Evolutionary conservation across 2,329 filamentous ascomycete genomes (phyloP).

Genomic region (Microsporum canis): DNA sequence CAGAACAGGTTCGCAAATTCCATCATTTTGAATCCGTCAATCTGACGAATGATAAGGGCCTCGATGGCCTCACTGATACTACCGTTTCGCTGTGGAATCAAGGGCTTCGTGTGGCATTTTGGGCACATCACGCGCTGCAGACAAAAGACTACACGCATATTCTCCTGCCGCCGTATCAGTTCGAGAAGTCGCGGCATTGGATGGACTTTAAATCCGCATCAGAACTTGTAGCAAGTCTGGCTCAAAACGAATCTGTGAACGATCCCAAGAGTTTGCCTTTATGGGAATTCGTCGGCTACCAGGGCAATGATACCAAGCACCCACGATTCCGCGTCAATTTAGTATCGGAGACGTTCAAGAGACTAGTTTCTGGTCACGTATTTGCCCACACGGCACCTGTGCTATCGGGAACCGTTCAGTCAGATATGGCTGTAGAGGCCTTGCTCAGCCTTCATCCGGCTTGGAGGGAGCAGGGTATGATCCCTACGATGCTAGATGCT

Average conservation of each 20-base stretch:
- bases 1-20: neutral
- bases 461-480: neutral
- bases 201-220: neutral
- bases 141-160: too few relatives aligned
- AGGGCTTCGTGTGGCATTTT: too few relatives aligned
- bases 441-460: neutral
- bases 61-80: conserved; percentile 12
- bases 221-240: neutral
- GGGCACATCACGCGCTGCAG: too few relatives aligned
- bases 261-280: neutral
- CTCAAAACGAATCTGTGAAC: neutral
- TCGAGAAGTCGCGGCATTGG: too few relatives aligned
- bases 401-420: neutral
- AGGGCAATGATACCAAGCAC: neutral
- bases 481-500: neutral
- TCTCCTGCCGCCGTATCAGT: too few relatives aligned
- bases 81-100: too few relatives aligned
- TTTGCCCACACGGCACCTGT: conserved; percentile 1
- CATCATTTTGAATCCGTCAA: neutral
- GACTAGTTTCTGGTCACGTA: neutral
- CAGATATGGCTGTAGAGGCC: conserved; percentile 3
- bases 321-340: neutral
- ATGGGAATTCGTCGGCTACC: neutral
- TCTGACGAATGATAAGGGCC: neutral
- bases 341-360: neutral